Percentiles rank a stretch among this genome's conserved stretches.
phyloP scores from a whole-genome alignment of 495 filamentous ascomycete genomes.

The Lasiosphaeria ovina region DNA sequence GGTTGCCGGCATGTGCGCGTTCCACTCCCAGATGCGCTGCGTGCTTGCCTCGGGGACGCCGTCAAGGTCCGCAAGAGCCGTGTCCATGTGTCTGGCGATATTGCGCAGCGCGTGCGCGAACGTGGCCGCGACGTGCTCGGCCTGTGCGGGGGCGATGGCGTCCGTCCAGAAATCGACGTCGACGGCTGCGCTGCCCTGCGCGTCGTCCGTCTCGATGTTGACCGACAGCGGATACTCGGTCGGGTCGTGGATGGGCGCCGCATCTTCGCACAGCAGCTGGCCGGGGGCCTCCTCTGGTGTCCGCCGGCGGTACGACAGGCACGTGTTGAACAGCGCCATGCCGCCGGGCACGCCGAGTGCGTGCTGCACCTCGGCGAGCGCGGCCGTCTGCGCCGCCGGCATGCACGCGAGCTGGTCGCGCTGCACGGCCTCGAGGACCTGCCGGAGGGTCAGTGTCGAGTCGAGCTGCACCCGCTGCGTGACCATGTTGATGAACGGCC shows the following conservation, averaged over 20 bases:
- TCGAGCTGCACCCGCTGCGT: conserved; percentile 43
- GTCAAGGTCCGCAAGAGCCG: conserved; percentile 13
- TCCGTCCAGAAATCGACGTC: conserved; percentile 60
- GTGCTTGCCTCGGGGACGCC: conserved; percentile 13
- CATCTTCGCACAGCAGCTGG: conserved; percentile 16
- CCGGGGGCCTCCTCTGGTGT: background rate
- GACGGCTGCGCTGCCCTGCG: conserved; percentile 36
- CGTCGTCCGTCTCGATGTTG: conserved; percentile 52
- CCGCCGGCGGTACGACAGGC: conserved; percentile 28
- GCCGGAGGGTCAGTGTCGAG: conserved; percentile 2
- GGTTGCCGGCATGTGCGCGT: conserved; percentile 20
- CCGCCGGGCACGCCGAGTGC: conserved; percentile 29
- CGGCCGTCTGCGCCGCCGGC: conserved; percentile 36
- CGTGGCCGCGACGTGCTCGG: conserved; percentile 49
- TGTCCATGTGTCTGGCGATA: conserved; percentile 37
- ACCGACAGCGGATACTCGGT: conserved; percentile 56
- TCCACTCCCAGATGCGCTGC: conserved; percentile 23
- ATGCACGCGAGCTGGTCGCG: conserved; percentile 34
- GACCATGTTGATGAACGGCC: conserved; percentile 57
- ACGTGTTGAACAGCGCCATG: conserved; percentile 34
- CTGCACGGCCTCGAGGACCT: conserved; percentile 28
- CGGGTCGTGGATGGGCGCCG: conserved; percentile 48
- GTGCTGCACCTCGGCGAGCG: conserved; percentile 43
- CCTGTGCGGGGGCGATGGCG: conserved; percentile 35
- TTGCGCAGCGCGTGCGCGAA: conserved; percentile 47